Percentiles rank a stretch among this genome's conserved stretches.
These are phyloP conservation scores for Scedosporium minutisporum DNA, from an alignment of 2,329 filamentous ascomycete genomes.

Conservation along the genomic window DNA sequence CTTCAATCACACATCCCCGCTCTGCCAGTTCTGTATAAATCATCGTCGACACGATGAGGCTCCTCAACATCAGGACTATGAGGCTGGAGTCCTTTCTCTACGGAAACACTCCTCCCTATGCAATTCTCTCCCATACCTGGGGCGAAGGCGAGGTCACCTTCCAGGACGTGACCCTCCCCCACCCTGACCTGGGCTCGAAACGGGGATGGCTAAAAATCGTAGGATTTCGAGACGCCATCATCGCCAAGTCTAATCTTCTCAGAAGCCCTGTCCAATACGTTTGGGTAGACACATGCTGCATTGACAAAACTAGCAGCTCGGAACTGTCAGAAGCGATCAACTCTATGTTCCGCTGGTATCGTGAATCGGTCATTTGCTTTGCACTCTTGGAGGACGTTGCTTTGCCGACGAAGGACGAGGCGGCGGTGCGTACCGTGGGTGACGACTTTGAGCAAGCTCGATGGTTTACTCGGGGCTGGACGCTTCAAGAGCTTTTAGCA, in stretches of 20 bases:
- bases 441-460: slow-evolving; percentile 10
- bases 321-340: slow-evolving; percentile 16
- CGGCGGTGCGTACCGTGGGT: background rate
- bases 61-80: slow-evolving; percentile 9
- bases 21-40: too few relatives aligned
- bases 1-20: background rate
- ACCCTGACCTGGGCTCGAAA: background rate
- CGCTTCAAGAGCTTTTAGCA: slow-evolving; percentile 57
- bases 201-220: slow-evolving; percentile 8
- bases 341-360: slow-evolving; percentile 24
- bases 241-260: background rate
- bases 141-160: slow-evolving; percentile 16
- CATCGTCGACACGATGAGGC: slow-evolving; percentile 8
- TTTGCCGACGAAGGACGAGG: background rate
- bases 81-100: slow-evolving; percentile 6
- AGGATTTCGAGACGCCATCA: slow-evolving; percentile 6
- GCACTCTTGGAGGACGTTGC: slow-evolving; percentile 15
- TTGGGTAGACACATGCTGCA: slow-evolving; percentile 23
- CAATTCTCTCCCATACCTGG: slow-evolving; percentile 22
- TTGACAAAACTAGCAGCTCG: slow-evolving; percentile 21
- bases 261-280: slow-evolving; percentile 13
- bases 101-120: slow-evolving; percentile 14
- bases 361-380: slow-evolving; percentile 15
- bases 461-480: slow-evolving; percentile 40
- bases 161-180: slow-evolving; percentile 14